Evolutionary conservation across 202 grass and related monocot species (phyloP), one percentile per base, ranked within the genome.

Genomic region (Hordeum pubiflorum): DNA sequence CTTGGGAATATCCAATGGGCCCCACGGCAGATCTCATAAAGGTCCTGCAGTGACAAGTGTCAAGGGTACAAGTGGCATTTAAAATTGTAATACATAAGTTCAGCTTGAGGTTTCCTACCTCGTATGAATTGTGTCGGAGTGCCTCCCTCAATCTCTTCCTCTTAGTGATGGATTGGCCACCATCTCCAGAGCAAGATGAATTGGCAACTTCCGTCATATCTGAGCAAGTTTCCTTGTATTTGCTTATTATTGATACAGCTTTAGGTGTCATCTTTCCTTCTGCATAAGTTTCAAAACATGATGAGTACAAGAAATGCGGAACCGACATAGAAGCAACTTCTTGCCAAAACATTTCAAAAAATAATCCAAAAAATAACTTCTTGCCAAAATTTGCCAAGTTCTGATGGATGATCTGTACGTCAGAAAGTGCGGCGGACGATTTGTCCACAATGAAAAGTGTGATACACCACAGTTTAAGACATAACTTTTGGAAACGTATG

Each of bases 1-100:
- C 89, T 92, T 59, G 87, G 89, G 63, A 83, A 69, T 68, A 86
- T 65, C 89, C 91, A 93, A 36, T 91, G 82, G 63, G 84, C 91
- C 31, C 83, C 69, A 55, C 39, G 63, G 82, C 91, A 93, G 63
- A 90, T 80, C 15, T 81, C 74, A 56, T 97, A 82, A 54, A 97
- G 72, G 57, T 92, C 85, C 89, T 97, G 89, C 64, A 88, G 48
- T 37, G 32, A 15, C 64, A 69, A 14, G 13, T 85, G 27, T 87
- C 31, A 80, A 75, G 18, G 36, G 20, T 40, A 58, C 22, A 63
- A 1, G 11, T 12, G 17, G 29, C 36, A 38, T 39, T 76, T 73
- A n/a, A 7, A 33, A 65, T 70, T 79, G 4, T 56, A 33, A 72
- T 75, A 23, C 18, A 71, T 40, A 37, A 75, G 10, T 66, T 79